These are phyloP conservation scores for Globisporangium spinosum DNA, from an alignment of 352 stramenopile genomes.

Conservation along the genomic window DNA sequence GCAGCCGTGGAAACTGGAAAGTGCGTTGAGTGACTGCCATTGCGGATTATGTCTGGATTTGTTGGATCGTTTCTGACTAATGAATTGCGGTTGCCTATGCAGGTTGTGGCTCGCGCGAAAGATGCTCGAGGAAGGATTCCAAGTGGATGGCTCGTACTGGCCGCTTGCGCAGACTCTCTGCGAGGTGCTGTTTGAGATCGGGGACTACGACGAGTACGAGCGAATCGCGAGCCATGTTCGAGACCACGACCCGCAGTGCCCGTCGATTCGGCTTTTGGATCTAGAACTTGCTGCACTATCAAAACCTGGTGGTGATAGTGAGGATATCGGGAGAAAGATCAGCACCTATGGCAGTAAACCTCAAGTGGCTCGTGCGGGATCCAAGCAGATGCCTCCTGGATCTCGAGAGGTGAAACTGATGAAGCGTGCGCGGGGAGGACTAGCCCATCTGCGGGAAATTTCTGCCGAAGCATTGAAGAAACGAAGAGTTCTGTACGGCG, in stretches of 20 bases:
- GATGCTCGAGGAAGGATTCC: conserved; percentile 54
- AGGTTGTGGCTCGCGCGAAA: conserved; percentile 60
- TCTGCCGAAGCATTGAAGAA: conserved; percentile 23
- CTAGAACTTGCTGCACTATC: neutral
- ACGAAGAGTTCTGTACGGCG: conserved; percentile 24
- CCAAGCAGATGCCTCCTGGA: neutral
- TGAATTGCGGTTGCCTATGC: neutral
- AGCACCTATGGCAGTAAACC: neutral
- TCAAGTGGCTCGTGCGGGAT: neutral
- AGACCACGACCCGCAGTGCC: conserved; percentile 39
- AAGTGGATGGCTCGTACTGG: conserved; percentile 61
- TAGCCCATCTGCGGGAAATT: conserved; percentile 13
- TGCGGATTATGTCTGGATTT: neutral
- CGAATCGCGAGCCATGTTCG: conserved; percentile 44
- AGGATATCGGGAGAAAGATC: neutral
- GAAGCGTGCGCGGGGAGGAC: conserved; percentile 15
- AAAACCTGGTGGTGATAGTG: neutral
- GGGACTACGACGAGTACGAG: conserved; percentile 45
- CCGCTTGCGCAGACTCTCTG: conserved; percentile 50
- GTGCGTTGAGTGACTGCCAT: conserved; percentile 15
- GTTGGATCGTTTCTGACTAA: neutral
- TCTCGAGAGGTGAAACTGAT: conserved; percentile 12
- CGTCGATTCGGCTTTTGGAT: conserved; percentile 31
- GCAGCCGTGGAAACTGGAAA: conserved; percentile 56
- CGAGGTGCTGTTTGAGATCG: conserved; percentile 55